A percentile compares a stretch with the other conserved stretches of the same genome.
phyloP scores from a whole-genome alignment of 2,329 filamentous ascomycete species.

The Apiospora kogelbergensis region DNA sequence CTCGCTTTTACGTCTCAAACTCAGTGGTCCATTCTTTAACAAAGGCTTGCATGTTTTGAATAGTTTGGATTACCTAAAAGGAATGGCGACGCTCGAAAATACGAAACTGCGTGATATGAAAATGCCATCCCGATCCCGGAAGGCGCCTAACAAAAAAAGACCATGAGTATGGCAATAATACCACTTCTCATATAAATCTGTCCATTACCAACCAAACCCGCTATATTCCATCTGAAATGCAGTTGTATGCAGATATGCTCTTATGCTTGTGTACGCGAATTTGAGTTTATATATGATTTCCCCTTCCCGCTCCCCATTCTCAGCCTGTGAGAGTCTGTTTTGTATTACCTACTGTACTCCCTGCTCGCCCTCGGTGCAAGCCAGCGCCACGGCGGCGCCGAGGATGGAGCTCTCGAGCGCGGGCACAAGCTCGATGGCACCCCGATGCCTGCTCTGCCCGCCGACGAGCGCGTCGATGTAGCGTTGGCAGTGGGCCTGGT shows the following conservation, averaged over 20 bases:
- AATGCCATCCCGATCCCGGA: background rate
- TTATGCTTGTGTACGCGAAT: background rate
- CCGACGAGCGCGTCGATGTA: conserved; percentile 61
- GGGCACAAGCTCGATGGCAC: conserved; percentile 61
- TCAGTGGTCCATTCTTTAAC: background rate
- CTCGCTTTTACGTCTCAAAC: background rate
- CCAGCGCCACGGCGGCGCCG: conserved; percentile 71
- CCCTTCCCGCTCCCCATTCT: too few relatives aligned
- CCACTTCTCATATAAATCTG: background rate
- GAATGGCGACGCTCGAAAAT: background rate
- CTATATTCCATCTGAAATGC: background rate
- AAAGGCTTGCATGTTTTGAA: background rate
- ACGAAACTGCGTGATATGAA: background rate
- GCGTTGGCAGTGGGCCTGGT: conserved; percentile 60
- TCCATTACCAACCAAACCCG: background rate
- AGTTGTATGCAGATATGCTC: conserved; percentile 16
- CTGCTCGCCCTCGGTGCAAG: conserved; percentile 32
- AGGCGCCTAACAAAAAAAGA: background rate
- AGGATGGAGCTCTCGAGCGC: conserved; percentile 74
- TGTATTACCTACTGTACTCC: background rate
- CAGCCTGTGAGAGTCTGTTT: background rate
- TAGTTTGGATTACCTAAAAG: background rate
- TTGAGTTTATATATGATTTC: background rate
- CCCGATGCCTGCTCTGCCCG: conserved; percentile 33
- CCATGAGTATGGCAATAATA: background rate